Evolutionary conservation across 169 alveolate species (phyloP), one percentile per base, ranked within the genome.

Genomic region (Eimeria sp.): DNA sequence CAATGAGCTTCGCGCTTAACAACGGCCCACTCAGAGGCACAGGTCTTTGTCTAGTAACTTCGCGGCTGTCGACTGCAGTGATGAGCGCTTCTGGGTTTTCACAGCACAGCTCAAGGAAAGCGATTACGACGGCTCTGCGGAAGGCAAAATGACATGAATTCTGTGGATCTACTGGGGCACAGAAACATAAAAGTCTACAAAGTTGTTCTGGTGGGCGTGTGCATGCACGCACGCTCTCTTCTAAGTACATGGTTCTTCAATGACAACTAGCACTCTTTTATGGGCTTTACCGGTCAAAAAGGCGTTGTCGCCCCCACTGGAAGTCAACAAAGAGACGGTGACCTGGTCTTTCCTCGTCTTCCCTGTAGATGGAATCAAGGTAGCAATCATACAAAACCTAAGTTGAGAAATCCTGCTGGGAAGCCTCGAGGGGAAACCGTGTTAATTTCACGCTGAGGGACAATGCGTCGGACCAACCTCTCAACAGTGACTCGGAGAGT

Each of bases 91-190:
- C 78, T 13, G 98, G 98, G 47, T 92, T 94, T 83, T 96, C 97
- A 54, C 92, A 49, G 86, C 98, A 97, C 58, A 95, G 87, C 87
- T 97, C 98, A 70, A 98, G 96, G 45, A 95, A 97, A 20, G 97
- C 95, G 72, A 98, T 97, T 27, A 97, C 97, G 49, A 99, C 97
- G 87, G 97, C 97, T 83, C 99, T 98, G 96, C 97, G 97, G 98
- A 97, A 73, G 11, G 96, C 97, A 57, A 30, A 67, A n/a, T 57
- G 25, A 3, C 10, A 5, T 43, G 75, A 10, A 5, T 25, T 7
- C 65, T 22, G 43, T 70, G 80, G 51, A 34, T 30, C 5, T 1
- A 16, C 80, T 13, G 11, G 5, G 27, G 27, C 27, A 11, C 27
- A 16, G 34, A n/a, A 43, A 45, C 76, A 65, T 1, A 7, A 18